Evolutionary conservation across 2,329 filamentous ascomycete species (phyloP), one percentile per base, ranked within the genome.

Genomic region (Graphiopsis chlorocephala): DNA sequence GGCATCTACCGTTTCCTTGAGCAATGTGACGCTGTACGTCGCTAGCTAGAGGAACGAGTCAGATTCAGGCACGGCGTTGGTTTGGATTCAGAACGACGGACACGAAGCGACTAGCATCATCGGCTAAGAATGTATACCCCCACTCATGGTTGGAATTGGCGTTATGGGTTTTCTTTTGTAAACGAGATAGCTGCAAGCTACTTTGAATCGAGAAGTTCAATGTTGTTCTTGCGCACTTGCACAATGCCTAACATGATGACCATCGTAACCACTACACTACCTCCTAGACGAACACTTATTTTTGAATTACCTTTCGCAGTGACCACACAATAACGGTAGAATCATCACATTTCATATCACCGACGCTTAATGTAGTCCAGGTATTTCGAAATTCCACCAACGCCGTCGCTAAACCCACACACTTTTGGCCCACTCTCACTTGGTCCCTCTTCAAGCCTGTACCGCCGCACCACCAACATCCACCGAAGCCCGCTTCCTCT

Each of bases 1-100:
- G 88, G 87, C 3, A 89, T 90, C 35, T 87, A 88, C 71, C 81
- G 82, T 59, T 90, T 90, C 72, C 80, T 90, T 65, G 84, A 87
- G 69, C 83, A 88, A 68, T 88, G 87, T 70, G 86, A 89, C 74
- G 76, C 78, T 48, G 81, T 81, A 45, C 64, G 72, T 35, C 76
- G 69, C 70, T 70, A 62, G 64, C 69, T n/a, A 12, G 10, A 31
- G 17, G 8, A 7, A 20, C 14, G 26, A 20, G 17, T n/a, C 17
- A n/a, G 26, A 20, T 20, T 29, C 23, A 20, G 50, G 50, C 50
- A 29, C 12, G 50, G 50, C 50, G 50, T 53, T 53, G 12, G 8
- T 53, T 53, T n/a, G 11, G 28, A 20, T 53, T 31, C 7, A 8
- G 20, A 29, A 28, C 17, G 17, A 53, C 31, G 28, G 7, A 28